Conservation (phyloP, 805 yeast genomes). For the Candida qinlingensis region DNA sequence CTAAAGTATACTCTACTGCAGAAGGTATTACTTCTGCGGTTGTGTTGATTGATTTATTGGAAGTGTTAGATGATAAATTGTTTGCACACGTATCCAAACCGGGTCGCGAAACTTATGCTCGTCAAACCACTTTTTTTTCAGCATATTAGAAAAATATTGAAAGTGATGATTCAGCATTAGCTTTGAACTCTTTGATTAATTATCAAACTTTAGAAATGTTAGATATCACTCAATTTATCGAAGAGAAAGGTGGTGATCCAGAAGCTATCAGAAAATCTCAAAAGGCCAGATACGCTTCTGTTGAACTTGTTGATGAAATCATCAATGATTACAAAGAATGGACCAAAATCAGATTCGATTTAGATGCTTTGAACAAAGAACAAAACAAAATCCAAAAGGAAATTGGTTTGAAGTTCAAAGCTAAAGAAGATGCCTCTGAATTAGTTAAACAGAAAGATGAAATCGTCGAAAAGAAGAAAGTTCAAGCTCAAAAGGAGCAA, state of each 20-base stretch:
- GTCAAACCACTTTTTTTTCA: too few relatives aligned
- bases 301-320: slow-evolving; percentile 93
- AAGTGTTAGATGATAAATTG: too few relatives aligned
- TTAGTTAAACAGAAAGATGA: slow-evolving; percentile 77
- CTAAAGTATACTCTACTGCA: too few relatives aligned
- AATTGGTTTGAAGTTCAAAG: slow-evolving; percentile 88
- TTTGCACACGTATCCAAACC: too few relatives aligned
- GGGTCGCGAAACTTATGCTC: too few relatives aligned
- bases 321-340: slow-evolving; percentile 86
- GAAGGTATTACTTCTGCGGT: too few relatives aligned
- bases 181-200: background rate
- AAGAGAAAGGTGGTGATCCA: slow-evolving; percentile 96
- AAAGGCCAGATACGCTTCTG: slow-evolving; percentile 89
- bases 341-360: slow-evolving; percentile 84
- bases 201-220: slow-evolving; percentile 49
- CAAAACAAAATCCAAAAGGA: slow-evolving; percentile 88
- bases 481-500: slow-evolving; percentile 61
- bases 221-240: slow-evolving; percentile 87
- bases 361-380: slow-evolving; percentile 85
- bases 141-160: too few relatives aligned
- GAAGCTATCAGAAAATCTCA: slow-evolving; percentile 84
- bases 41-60: too few relatives aligned
- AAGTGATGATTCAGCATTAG: too few relatives aligned
- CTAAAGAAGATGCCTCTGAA: slow-evolving; percentile 89
- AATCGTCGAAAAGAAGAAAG: slow-evolving; percentile 64